A percentile compares a stretch with the other conserved stretches of the same genome.
phyloP scores from a whole-genome alignment of 2,329 filamentous ascomycete species.

The Ophiocordyceps australis region DNA sequence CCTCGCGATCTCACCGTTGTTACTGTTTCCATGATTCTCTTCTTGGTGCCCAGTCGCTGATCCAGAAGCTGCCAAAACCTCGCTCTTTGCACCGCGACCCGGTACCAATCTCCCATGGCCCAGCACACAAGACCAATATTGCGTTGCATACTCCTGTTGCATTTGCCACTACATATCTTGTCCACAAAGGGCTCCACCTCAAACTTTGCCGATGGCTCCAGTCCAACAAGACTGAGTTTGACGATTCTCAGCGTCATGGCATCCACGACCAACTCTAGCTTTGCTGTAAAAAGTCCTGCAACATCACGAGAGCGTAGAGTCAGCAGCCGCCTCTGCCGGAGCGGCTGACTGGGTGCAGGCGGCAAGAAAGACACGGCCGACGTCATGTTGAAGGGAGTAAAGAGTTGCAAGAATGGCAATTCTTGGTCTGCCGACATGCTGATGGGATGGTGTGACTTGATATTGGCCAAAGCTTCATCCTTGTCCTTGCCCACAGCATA shows the following conservation, averaged over 20 bases:
- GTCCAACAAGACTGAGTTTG: slow-evolving; percentile 29
- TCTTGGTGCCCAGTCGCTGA: slow-evolving; percentile 19
- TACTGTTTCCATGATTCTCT: slow-evolving; percentile 8
- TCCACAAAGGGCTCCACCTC: slow-evolving; percentile 39
- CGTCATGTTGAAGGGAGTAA: slow-evolving; percentile 47
- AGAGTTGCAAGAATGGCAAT: slow-evolving; percentile 50
- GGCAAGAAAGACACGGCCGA: slow-evolving; percentile 32
- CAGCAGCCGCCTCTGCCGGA: slow-evolving; percentile 37
- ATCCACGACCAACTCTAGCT: slow-evolving; percentile 39
- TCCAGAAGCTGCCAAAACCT: slow-evolving; percentile 42
- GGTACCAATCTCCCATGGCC: slow-evolving; percentile 52
- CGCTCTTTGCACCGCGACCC: slow-evolving; percentile 39
- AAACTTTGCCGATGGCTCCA: slow-evolving; percentile 37
- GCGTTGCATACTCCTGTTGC: slow-evolving; percentile 25
- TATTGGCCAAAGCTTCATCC: slow-evolving; percentile 19
- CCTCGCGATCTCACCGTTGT: slow-evolving; percentile 7
- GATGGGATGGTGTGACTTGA: slow-evolving; percentile 45
- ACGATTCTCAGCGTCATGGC: slow-evolving; percentile 30
- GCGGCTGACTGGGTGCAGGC: slow-evolving; percentile 9
- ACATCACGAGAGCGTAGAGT: slow-evolving; percentile 21
- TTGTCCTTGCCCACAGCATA: slow-evolving; percentile 7
- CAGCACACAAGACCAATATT: slow-evolving; percentile 45
- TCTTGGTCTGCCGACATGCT: slow-evolving; percentile 45
- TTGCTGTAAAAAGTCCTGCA: slow-evolving; percentile 36
- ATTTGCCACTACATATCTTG: slow-evolving; percentile 17